Evolutionary conservation across 116 monocot species (phyloP).

Genomic region (Dioscorea cayenensis): DNA sequence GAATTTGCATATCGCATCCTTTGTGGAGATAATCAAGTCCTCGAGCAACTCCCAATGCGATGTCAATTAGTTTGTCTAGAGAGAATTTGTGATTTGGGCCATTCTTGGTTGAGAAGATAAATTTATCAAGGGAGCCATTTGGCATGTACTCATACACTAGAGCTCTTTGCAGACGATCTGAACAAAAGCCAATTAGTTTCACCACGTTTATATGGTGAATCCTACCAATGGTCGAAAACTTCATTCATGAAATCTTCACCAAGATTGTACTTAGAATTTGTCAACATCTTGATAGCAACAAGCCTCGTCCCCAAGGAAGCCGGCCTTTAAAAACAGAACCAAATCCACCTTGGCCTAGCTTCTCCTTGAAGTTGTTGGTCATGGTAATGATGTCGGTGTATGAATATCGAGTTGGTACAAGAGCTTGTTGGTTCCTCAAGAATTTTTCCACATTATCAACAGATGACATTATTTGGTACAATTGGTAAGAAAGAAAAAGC

Average conservation of each 20-base stretch:
- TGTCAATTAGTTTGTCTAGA: slow-evolving; percentile 6
- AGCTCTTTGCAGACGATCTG: slow-evolving; percentile 8
- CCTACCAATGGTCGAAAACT: slow-evolving; percentile 12
- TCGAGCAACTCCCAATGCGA: slow-evolving; percentile 20
- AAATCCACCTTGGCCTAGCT: slow-evolving; percentile 1
- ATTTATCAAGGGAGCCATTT: slow-evolving; percentile 5
- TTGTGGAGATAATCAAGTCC: slow-evolving; percentile 44
- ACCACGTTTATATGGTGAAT: slow-evolving; percentile 14
- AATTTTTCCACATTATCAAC: slow-evolving; percentile 17
- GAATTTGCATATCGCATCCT: slow-evolving; percentile 43
- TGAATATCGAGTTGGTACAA: slow-evolving; percentile 6
- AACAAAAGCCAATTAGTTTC: slow-evolving; percentile 4
- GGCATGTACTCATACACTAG: slow-evolving; percentile 13
- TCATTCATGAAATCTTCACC: slow-evolving; percentile 13
- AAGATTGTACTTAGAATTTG: not conserved
- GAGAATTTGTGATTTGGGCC: not conserved
- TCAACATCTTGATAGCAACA: not conserved
- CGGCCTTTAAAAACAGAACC: slow-evolving; percentile 2
- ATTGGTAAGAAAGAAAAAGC: slow-evolving; percentile 13
- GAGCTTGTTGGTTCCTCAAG: slow-evolving; percentile 3
- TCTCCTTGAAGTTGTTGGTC: slow-evolving; percentile 6
- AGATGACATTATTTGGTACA: not conserved
- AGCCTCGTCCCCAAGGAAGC: not conserved
- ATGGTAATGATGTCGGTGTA: slow-evolving; percentile 8
- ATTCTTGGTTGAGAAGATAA: not conserved